Percentiles rank a stretch among this genome's conserved stretches.
phyloP scores from a whole-genome alignment of 169 alveolate genomes.

The Plasmodium gallinaceum region DNA sequence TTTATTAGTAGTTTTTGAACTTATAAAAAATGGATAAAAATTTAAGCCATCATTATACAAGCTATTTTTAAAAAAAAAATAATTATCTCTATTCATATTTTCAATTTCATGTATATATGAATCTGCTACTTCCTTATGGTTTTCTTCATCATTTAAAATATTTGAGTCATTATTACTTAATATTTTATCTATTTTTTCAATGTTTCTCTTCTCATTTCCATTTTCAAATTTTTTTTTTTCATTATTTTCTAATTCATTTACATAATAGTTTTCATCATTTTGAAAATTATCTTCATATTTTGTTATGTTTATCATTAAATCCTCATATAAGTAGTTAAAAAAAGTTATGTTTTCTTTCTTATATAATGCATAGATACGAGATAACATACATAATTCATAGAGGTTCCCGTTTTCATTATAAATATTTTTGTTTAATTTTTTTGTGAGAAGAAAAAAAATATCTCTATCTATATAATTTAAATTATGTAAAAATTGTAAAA shows the following conservation, averaged over 20 bases:
- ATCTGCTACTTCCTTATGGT: not conserved
- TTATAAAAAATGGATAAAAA: conserved; percentile 57
- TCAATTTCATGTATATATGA: conserved; percentile 36
- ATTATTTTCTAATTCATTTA: not conserved
- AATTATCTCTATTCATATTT: conserved; percentile 60
- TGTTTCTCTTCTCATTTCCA: not conserved
- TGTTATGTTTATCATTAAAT: conserved; percentile 30
- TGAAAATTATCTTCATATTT: conserved; percentile 60
- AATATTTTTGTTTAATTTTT: conserved; percentile 62
- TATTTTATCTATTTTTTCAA: not conserved
- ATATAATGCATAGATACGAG: conserved; percentile 51
- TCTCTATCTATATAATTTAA: conserved; percentile 26
- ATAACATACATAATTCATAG: conserved; percentile 52
- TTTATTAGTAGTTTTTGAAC: conserved; percentile 44
- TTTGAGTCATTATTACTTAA: not conserved
- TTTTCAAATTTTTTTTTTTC: not conserved
- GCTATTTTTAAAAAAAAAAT: conserved; percentile 24
- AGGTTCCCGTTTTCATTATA: conserved; percentile 51
- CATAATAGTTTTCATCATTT: not conserved
- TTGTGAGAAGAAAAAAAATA: conserved; percentile 39
- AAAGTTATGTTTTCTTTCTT: conserved; percentile 68
- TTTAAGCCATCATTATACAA: conserved; percentile 52
- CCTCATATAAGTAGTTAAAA: conserved; percentile 40
- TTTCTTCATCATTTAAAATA: not conserved
- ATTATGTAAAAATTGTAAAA: conserved; percentile 43